Evolutionary conservation across 1,139 yeast species (phyloP).

Genomic region (Zygosaccharomyces sapae): DNA sequence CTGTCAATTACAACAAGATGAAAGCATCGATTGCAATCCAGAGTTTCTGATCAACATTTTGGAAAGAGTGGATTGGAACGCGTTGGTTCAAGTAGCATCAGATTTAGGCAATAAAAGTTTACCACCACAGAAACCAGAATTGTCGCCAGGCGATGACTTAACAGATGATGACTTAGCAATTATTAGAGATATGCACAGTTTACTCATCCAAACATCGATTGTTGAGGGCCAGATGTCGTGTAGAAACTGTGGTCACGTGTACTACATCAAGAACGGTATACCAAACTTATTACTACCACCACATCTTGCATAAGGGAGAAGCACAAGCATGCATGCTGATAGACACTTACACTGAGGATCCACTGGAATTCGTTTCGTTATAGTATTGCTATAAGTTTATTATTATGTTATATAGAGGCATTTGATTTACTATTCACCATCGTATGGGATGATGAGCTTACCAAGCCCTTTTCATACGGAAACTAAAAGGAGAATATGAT

Average conservation of each 20-base stretch:
- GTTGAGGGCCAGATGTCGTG: slow-evolving; percentile 87
- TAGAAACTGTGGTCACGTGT: slow-evolving; percentile 78
- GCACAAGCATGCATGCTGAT: neutral
- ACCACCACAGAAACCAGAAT: slow-evolving; percentile 53
- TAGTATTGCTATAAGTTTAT: neutral
- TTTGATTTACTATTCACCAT: neutral
- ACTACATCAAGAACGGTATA: slow-evolving; percentile 85
- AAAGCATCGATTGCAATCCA: slow-evolving; percentile 79
- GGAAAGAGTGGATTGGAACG: slow-evolving; percentile 85
- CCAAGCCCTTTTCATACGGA: neutral
- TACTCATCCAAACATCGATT: slow-evolving; percentile 82
- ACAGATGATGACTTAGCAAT: slow-evolving; percentile 54
- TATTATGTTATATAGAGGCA: neutral
- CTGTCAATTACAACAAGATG: slow-evolving; percentile 62
- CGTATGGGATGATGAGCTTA: neutral
- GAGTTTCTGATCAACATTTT: slow-evolving; percentile 74
- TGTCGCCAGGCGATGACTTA: slow-evolving; percentile 35
- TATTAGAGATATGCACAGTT: slow-evolving; percentile 68
- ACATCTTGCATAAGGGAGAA: slow-evolving; percentile 54
- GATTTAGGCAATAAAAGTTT: slow-evolving; percentile 64
- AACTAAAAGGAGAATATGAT: slow-evolving; percentile 6
- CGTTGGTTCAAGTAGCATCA: slow-evolving; percentile 67
- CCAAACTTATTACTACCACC: slow-evolving; percentile 95
- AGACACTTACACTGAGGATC: slow-evolving; percentile 1
- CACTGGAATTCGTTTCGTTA: neutral